Conservation (phyloP, 1,284 basidiomycete species). For the Coniferiporia sulphurascens region DNA sequence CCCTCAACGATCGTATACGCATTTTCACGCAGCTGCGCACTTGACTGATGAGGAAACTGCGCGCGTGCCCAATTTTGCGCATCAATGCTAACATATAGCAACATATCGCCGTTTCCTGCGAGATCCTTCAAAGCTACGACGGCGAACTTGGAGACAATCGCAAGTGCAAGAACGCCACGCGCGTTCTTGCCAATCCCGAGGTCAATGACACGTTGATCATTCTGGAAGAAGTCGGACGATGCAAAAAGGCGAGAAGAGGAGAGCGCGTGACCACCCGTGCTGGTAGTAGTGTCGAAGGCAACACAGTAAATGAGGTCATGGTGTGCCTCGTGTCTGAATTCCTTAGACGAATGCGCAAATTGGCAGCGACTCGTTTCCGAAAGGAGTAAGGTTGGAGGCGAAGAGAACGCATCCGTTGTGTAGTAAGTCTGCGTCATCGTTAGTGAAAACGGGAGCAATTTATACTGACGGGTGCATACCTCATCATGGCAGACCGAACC, state of each 20-base stretch:
- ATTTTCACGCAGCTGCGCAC: slow-evolving; percentile 77
- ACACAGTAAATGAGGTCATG: slow-evolving; percentile 81
- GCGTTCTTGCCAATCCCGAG: slow-evolving; percentile 82
- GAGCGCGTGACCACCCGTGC: slow-evolving; percentile 47
- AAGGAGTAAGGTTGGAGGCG: slow-evolving; percentile 54
- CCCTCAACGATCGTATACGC: slow-evolving; percentile 96
- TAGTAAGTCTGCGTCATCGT: slow-evolving; percentile 62
- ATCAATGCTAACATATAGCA: slow-evolving; percentile 82
- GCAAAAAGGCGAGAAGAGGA: slow-evolving; percentile 73
- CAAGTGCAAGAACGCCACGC: slow-evolving; percentile 81
- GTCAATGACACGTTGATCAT: slow-evolving; percentile 64
- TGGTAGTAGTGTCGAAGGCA: slow-evolving; percentile 63
- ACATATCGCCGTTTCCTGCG: slow-evolving; percentile 54
- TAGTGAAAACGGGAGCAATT: slow-evolving; percentile 18
- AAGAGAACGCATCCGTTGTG: slow-evolving; percentile 77
- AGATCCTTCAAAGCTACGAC: slow-evolving; percentile 81
- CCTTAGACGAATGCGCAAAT: slow-evolving; percentile 80
- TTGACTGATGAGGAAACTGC: slow-evolving; percentile 81
- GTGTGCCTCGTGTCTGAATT: slow-evolving; percentile 72
- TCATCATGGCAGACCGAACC: slow-evolving; percentile 71
- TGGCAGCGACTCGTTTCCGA: slow-evolving; percentile 71
- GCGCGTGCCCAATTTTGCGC: slow-evolving; percentile 78
- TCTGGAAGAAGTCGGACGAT: slow-evolving; percentile 77
- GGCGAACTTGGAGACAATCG: slow-evolving; percentile 86
- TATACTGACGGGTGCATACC: slow-evolving; percentile 34